Evolutionary conservation across 306 rosid genomes (phyloP), one percentile per base, ranked within the genome.

Genomic region (Citrullus colocynthis): DNA sequence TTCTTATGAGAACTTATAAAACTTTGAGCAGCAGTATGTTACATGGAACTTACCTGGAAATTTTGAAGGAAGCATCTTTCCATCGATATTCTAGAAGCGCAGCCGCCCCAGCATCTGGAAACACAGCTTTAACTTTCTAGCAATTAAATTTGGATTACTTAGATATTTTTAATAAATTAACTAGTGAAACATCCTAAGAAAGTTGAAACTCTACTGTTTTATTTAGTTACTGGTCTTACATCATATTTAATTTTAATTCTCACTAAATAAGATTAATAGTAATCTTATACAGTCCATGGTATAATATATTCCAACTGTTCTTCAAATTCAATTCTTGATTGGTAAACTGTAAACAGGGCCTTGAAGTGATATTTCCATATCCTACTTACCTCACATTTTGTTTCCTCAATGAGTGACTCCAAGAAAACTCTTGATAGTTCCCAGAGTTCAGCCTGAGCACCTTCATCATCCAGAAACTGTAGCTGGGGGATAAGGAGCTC

Each of bases 71-170:
- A 59, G 97, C 97, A 75, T 95, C 92, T 67, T 90, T 87, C 98
- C 98, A 95, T 77, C 78, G 80, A 78, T 87, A 88, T 81, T 95
- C 86, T 61, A 95, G 93, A 86, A 95, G 98, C 41, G 97, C 97
- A 39, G 97, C 92, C 7, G 97, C 97, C 79, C 98, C 98, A 77
- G 98, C 96, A 88, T 92, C 97, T 55, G 97, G 97, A 89, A 92
- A 95, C 83, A 92, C 81, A 81, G 97, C 96, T 92, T 90, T 92
- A 80, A 95, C 86, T 83, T 82, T 90, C 98, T 95, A 81, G 57
- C 82, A 86, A 88, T 70, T 80, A 83, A 84, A 88, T 76, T 70
- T 51, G 77, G 64, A 61, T 20, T 60, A 78, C 42, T 62, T 48
- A 64, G 73, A 28, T 30, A 30, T 36, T 34, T 13, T 8, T 48